Evolutionary conservation across 306 rosid genomes (phyloP), one percentile per base, ranked within the genome.

Genomic region (Coriaria nepalensis): DNA sequence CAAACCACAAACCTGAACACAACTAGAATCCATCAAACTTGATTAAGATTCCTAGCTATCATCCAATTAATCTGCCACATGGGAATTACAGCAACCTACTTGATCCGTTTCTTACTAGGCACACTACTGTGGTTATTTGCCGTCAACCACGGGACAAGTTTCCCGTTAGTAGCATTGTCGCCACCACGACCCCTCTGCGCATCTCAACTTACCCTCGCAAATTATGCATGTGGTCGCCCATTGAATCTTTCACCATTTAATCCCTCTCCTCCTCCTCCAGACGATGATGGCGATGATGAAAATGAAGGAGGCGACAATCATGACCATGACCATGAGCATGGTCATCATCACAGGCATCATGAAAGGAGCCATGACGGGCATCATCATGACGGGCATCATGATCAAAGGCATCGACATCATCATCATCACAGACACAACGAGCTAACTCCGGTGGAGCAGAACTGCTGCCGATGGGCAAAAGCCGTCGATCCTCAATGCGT

Each of bases 381-480:
- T 11, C 11, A 38, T 2, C 58, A 29, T 0, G 40, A 10, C 0
- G 4, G 40, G 2, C 71, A 46, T 1, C 79, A 37, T 2, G 7
- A 62, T 8, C 76, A 48, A 1, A 9, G 50, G 35, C 75, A 47
- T 5, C 0, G 52, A 0, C 80, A 48, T 37, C 73, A 53, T 32
- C 35, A 33, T 43, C 43, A 13, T 40, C 51, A 44, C 5, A 13
- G 12, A 5, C n/a, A 61, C 58, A 46, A n/a, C 7, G 37, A 15
- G 2, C 63, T 55, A 10, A 7, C 73, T 0, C 40, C 65, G 0
- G 72, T 56, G 8, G 82, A 73, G 41, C 80, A 78, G 0, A 68
- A 69, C 29, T 90, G 97, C 36, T 90, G 97, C 66, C 50, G 77
- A 43, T 90, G 95, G 97, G 69, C 73, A 10, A 60, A 2, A 37